Conservation (phyloP, 1,139 yeast species). For the Barnettozyma hawaiiensis region DNA sequence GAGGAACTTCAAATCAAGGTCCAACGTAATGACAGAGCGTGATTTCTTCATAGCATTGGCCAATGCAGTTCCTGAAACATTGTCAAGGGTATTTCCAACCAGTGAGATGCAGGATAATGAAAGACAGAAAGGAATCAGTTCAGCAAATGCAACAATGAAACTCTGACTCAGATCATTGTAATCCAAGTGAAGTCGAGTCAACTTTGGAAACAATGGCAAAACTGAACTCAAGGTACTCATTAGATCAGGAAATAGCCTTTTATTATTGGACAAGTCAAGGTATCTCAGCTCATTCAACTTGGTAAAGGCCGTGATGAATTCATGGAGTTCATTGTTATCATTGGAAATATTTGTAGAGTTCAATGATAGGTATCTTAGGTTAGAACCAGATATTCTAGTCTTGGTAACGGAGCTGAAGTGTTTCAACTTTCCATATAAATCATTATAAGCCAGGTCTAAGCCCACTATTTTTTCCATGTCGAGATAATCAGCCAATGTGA, state of each 20-base stretch:
- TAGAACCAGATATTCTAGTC: constrained; percentile 24
- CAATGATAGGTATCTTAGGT: constrained; percentile 42
- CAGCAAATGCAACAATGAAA: constrained; percentile 50
- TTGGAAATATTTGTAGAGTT: constrained; percentile 43
- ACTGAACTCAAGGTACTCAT: constrained; percentile 38
- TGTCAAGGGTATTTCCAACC: constrained; percentile 51
- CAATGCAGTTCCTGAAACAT: constrained; percentile 48
- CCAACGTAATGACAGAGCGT: constrained; percentile 52
- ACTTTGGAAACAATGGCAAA: constrained; percentile 52
- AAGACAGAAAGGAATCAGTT: constrained; percentile 56
- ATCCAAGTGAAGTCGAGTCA: constrained; percentile 58
- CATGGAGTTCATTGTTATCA: constrained; percentile 27
- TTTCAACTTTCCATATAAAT: constrained; percentile 48
- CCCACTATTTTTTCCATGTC: constrained; percentile 35
- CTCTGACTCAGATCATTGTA: constrained; percentile 46
- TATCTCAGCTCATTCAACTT: constrained; percentile 52
- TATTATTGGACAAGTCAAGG: constrained; percentile 64
- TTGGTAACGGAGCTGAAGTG: constrained; percentile 43
- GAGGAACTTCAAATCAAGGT: constrained; percentile 53
- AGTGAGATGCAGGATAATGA: constrained; percentile 54
- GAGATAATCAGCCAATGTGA: constrained; percentile 36
- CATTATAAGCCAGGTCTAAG: constrained; percentile 68
- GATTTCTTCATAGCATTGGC: constrained; percentile 55
- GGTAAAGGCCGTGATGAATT: constrained; percentile 31
- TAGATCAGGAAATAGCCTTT: constrained; percentile 46